Percentiles rank a stretch among this genome's conserved stretches.
Conservation (phyloP, 2,329 filamentous ascomycete species). For the Clarireedia homoeocarpa region DNA sequence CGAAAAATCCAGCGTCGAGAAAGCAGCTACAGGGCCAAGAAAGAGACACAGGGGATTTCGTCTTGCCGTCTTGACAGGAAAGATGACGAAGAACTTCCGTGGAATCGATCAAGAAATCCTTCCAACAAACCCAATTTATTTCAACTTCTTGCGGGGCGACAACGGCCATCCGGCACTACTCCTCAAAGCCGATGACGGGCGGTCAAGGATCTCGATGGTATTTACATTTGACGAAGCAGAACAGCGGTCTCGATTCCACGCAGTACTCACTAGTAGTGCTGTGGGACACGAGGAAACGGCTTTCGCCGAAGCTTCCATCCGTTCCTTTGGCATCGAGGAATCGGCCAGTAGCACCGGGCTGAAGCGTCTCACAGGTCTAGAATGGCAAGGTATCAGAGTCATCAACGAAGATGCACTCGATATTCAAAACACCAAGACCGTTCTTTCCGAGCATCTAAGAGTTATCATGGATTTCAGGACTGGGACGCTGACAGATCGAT, state of each 20-base stretch:
- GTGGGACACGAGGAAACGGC: constrained; percentile 60
- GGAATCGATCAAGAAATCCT: constrained; percentile 64
- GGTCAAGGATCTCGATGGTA: constrained; percentile 54
- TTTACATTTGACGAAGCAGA: constrained; percentile 69
- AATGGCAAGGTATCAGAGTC: constrained; percentile 61
- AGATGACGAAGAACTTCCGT: constrained; percentile 69
- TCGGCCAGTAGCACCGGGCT: constrained; percentile 34
- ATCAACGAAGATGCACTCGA: constrained; percentile 60
- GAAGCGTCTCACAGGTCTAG: constrained; percentile 30
- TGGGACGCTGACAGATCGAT: constrained; percentile 72
- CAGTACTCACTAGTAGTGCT: constrained; percentile 64
- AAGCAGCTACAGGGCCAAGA: constrained; percentile 64
- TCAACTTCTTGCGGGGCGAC: constrained; percentile 68
- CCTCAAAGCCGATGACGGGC: constrained; percentile 48
- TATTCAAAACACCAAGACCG: constrained; percentile 53
- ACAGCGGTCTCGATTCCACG: constrained; percentile 64
- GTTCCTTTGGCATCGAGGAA: constrained; percentile 56
- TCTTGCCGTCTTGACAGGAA: constrained; percentile 68
- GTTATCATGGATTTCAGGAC: constrained; percentile 68
- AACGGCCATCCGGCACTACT: constrained; percentile 57
- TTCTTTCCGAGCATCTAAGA: constrained; percentile 69
- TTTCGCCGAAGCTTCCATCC: constrained; percentile 60
- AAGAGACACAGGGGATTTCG: constrained; percentile 73
- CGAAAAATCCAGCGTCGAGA: constrained; percentile 60
- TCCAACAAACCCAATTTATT: constrained; percentile 62